phyloP scores from a whole-genome alignment of 2,329 filamentous ascomycete genomes.

The Bisporella sp. region DNA sequence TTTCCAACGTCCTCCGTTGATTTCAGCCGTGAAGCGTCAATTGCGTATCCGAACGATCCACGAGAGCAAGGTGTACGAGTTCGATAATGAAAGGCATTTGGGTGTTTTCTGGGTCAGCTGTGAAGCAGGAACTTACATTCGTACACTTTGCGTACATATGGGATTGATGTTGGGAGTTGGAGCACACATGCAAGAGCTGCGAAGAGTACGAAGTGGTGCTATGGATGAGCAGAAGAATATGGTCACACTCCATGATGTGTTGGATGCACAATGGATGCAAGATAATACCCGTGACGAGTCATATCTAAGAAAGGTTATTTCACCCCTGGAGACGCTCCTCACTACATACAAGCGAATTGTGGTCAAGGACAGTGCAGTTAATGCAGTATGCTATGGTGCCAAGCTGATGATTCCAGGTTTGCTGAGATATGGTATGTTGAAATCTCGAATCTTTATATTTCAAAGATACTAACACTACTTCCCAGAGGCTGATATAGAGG shows the following conservation, averaged over 20 bases:
- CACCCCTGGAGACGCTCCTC: constrained; percentile 85
- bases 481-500: constrained; percentile 79
- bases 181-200: constrained; percentile 96
- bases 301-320: constrained; percentile 84
- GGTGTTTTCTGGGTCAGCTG: constrained; percentile 99
- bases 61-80: constrained; percentile 94
- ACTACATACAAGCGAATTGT: constrained; percentile 94
- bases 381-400: constrained; percentile 96
- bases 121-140: constrained; percentile 97
- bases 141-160: constrained; percentile 93
- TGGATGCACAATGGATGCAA: constrained; percentile 92
- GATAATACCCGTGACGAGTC: constrained; percentile 95
- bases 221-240: constrained; percentile 88
- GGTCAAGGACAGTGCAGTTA: constrained; percentile 94
- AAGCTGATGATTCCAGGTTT: constrained; percentile 98
- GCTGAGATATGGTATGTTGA: constrained; percentile 70
- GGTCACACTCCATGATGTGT: constrained; percentile 89
- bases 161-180: constrained; percentile 72
- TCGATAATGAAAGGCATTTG: constrained; percentile 95
- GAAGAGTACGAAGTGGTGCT: constrained; percentile 86
- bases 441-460: not conserved
- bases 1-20: constrained; percentile 94
- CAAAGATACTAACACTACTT: constrained; percentile 20
- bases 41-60: constrained; percentile 97
- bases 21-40: constrained; percentile 98